phyloP scores from a whole-genome alignment of 192 early-diverging fungal species.

The Linderina pennispora region DNA sequence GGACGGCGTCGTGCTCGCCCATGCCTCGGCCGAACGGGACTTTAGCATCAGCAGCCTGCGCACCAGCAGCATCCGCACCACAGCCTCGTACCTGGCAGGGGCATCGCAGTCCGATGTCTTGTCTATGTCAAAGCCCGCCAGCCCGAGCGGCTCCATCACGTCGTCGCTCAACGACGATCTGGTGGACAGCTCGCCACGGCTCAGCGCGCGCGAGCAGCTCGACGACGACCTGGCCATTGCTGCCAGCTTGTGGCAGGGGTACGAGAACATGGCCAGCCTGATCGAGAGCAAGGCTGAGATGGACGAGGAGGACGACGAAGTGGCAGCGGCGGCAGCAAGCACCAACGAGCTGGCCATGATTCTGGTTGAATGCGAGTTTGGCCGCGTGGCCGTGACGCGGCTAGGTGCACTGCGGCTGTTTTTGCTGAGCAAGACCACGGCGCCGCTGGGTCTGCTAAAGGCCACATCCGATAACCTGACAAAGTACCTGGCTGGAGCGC shows the following conservation, averaged over 20 bases:
- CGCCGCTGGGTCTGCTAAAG: slow-evolving; percentile 36
- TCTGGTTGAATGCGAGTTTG: slow-evolving; percentile 34
- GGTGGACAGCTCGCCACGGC: slow-evolving; percentile 4
- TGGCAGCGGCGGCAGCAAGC: slow-evolving; percentile 19
- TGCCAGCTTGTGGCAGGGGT: slow-evolving; percentile 38
- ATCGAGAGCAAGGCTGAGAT: slow-evolving; percentile 33
- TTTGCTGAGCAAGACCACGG: slow-evolving; percentile 15
- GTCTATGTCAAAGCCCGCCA: too few species aligned
- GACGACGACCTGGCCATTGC: slow-evolving; percentile 43
- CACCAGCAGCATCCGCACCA: neutral
- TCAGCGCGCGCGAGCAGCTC: slow-evolving; percentile 22
- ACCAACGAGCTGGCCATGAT: slow-evolving; percentile 33
- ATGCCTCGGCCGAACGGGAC: slow-evolving; percentile 13
- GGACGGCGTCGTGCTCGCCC: slow-evolving; percentile 36
- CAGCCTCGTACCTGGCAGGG: neutral
- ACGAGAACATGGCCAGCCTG: slow-evolving; percentile 24
- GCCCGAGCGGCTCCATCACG: slow-evolving; percentile 6
- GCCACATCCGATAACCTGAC: slow-evolving; percentile 23
- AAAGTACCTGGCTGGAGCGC: slow-evolving; percentile 23
- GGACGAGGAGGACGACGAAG: slow-evolving; percentile 17
- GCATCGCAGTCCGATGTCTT: slow-evolving; percentile 3
- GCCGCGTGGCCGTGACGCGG: slow-evolving; percentile 21
- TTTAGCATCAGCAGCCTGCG: neutral
- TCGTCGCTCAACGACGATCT: slow-evolving; percentile 18
- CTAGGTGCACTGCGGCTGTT: slow-evolving; percentile 32